Percentiles rank a stretch among this genome's conserved stretches.
phyloP scores from a whole-genome alignment of 1,284 basidiomycete genomes.

The Hemileia vastatrix region DNA sequence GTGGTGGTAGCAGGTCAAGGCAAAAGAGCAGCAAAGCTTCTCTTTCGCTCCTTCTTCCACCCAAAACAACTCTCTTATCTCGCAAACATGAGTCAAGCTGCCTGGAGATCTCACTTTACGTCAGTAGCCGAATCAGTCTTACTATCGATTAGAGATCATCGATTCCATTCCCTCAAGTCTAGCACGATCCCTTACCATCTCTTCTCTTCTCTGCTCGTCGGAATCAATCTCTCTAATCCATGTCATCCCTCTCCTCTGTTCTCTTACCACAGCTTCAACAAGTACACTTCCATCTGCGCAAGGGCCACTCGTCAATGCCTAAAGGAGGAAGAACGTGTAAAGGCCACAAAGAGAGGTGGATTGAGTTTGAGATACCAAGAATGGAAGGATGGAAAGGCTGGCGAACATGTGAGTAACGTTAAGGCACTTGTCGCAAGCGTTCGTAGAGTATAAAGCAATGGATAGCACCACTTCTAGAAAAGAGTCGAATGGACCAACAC shows the following conservation, averaged over 20 bases:
- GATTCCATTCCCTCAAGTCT: not conserved
- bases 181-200: not conserved
- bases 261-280: slow-evolving; percentile 47
- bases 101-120: too few relatives aligned
- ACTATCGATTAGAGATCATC: not conserved
- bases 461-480: too few relatives aligned
- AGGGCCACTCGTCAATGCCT: slow-evolving; percentile 46
- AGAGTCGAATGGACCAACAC: too few relatives aligned
- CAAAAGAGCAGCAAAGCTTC: too few relatives aligned
- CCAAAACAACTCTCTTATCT: too few relatives aligned
- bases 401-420: slow-evolving; percentile 43
- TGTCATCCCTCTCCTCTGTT: not conserved
- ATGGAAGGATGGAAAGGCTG: slow-evolving; percentile 46
- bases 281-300: slow-evolving; percentile 46
- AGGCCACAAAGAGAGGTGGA: slow-evolving; percentile 44
- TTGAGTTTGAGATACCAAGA: slow-evolving; percentile 46
- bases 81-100: too few relatives aligned
- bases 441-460: too few relatives aligned
- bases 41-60: too few relatives aligned
- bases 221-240: not conserved
- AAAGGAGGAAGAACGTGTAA: slow-evolving; percentile 46
- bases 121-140: too few relatives aligned
- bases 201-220: not conserved
- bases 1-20: too few relatives aligned
- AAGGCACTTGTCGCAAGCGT: slow-evolving; percentile 1